A percentile compares a stretch with the other conserved stretches of the same genome.
Conservation (phyloP, 2,329 filamentous ascomycete genomes). For the Aspergillus texensis region DNA sequence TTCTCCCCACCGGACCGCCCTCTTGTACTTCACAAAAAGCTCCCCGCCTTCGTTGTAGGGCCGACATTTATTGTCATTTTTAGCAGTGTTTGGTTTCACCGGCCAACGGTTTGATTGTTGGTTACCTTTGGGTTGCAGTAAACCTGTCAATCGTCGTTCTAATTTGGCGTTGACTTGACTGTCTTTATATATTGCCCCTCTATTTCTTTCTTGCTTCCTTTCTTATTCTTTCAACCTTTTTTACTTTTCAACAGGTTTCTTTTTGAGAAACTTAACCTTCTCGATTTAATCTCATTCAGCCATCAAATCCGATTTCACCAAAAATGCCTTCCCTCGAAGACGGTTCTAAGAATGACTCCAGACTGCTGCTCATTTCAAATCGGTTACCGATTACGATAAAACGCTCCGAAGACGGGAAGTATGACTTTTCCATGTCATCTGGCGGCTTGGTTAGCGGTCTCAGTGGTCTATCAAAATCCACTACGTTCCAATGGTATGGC, state of each 20-base stretch:
- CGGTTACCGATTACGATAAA: slow-evolving; percentile 96
- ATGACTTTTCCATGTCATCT: slow-evolving; percentile 94
- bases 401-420: slow-evolving; percentile 85
- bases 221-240: neutral
- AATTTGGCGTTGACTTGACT: neutral
- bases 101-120: neutral
- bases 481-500: slow-evolving; percentile 97
- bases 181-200: neutral
- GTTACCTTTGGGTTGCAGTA: neutral
- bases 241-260: neutral
- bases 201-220: neutral
- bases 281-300: neutral
- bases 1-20: slow-evolving; percentile 9
- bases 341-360: slow-evolving; percentile 37
- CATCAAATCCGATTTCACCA: neutral
- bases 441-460: slow-evolving; percentile 93
- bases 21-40: slow-evolving; percentile 5
- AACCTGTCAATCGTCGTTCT: neutral
- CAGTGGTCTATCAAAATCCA: slow-evolving; percentile 87
- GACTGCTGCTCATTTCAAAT: slow-evolving; percentile 87
- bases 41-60: neutral
- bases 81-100: neutral
- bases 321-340: slow-evolving; percentile 40
- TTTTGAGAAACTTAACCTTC: neutral
- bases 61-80: neutral